Conservation (phyloP, 768 basidiomycete genomes). For the Crassisporium funariophilum region DNA sequence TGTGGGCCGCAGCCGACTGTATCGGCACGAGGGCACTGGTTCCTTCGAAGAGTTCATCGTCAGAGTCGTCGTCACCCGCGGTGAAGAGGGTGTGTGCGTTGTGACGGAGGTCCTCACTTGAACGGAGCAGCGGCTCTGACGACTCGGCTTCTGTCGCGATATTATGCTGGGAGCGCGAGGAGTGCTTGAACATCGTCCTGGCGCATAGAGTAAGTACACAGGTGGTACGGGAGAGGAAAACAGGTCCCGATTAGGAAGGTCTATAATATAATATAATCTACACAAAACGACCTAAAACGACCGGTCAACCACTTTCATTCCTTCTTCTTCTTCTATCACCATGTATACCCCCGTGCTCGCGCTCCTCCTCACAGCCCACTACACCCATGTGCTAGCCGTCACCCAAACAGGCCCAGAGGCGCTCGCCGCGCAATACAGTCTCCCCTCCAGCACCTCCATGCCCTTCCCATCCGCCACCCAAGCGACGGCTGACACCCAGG, state of each 20-base stretch:
- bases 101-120: constrained; percentile 42
- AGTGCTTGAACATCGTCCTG: constrained; percentile 27
- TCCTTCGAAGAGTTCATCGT: constrained; percentile 42
- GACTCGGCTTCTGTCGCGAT: constrained; percentile 39
- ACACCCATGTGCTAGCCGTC: constrained; percentile 23
- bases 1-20: constrained; percentile 40
- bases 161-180: constrained; percentile 17
- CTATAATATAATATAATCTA: neutral
- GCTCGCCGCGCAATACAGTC: constrained; percentile 52
- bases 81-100: constrained; percentile 50
- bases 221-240: constrained; percentile 8
- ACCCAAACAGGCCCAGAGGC: constrained; percentile 33
- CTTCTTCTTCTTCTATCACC: constrained; percentile 3
- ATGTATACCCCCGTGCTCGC: constrained; percentile 13
- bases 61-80: constrained; percentile 55
- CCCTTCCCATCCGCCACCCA: constrained; percentile 68
- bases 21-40: constrained; percentile 30
- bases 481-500: constrained; percentile 48
- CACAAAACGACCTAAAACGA: constrained; percentile 8
- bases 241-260: constrained; percentile 10
- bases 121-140: constrained; percentile 60
- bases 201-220: no score
- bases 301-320: constrained; percentile 16
- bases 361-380: constrained; percentile 19
- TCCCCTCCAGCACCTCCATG: constrained; percentile 61